These are phyloP conservation scores for Aspergillus affinis DNA, from an alignment of 495 filamentous ascomycete species.

Conservation along the genomic window DNA sequence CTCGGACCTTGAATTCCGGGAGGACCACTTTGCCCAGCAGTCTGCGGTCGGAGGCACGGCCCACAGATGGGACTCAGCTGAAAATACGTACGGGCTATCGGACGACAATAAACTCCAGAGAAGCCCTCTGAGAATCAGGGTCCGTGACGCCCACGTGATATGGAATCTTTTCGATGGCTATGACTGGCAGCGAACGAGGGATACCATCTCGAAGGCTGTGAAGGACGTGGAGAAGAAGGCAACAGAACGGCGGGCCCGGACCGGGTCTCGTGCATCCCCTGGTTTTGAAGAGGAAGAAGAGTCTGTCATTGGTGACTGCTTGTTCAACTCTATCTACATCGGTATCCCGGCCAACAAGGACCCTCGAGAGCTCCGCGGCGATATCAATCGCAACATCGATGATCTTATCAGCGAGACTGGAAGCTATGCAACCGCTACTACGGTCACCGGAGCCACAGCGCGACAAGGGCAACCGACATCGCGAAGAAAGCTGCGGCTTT, in stretches of 20 bases:
- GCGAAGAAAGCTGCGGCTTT: conserved; percentile 67
- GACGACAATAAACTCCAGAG: conserved; percentile 60
- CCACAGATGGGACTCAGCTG: conserved; percentile 74
- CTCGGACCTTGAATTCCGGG: conserved; percentile 64
- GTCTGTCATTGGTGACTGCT: conserved; percentile 85
- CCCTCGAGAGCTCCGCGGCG: conserved; percentile 71
- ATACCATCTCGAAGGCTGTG: conserved; percentile 82
- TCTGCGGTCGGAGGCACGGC: conserved; percentile 64
- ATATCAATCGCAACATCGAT: conserved; percentile 85
- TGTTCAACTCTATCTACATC: conserved; percentile 99
- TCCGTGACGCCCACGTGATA: conserved; percentile 87
- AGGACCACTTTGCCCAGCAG: conserved; percentile 73
- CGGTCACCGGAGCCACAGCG: conserved; percentile 58
- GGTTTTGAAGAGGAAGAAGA: conserved; percentile 69
- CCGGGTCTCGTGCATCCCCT: conserved; percentile 45
- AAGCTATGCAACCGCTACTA: conserved; percentile 73
- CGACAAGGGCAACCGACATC: conserved; percentile 46
- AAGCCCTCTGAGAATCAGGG: conserved; percentile 72
- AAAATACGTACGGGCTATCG: conserved; percentile 67
- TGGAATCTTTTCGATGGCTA: conserved; percentile 99
- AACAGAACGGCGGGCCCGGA: conserved; percentile 63
- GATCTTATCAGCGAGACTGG: conserved; percentile 86
- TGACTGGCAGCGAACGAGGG: conserved; percentile 87
- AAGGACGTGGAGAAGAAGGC: conserved; percentile 81
- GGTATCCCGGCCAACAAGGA: conserved; percentile 85